These are phyloP conservation scores for Wickerhamomyces chambardii DNA, from an alignment of 805 yeast species.

Conservation along the genomic window DNA sequence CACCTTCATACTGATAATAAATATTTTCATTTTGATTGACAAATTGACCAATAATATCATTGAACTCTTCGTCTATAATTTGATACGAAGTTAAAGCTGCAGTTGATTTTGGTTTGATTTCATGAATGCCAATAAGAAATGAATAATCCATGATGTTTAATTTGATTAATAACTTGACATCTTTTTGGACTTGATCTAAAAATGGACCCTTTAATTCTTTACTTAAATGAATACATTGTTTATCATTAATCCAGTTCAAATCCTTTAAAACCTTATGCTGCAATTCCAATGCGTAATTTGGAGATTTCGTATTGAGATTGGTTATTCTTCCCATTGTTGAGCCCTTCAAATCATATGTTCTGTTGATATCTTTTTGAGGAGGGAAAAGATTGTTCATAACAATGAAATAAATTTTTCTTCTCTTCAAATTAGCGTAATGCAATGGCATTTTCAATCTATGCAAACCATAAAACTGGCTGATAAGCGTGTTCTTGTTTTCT, in stretches of 20 bases:
- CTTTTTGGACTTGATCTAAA: conserved; percentile 62
- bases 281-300: conserved; percentile 7
- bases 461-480: conserved; percentile 94
- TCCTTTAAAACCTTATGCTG: conserved; percentile 62
- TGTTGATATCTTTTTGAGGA: conserved; percentile 79
- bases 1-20: conserved; percentile 80
- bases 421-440: conserved; percentile 20
- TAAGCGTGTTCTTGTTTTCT: conserved; percentile 76
- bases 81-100: too few relatives aligned
- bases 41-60: conserved; percentile 19
- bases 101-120: too few relatives aligned
- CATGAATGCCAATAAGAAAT: conserved; percentile 80
- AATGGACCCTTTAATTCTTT: conserved; percentile 55
- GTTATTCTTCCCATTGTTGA: conserved; percentile 78
- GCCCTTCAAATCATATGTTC: conserved; percentile 88
- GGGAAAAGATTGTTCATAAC: conserved; percentile 98
- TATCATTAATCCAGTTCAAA: conserved; percentile 72
- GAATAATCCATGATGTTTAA: conserved; percentile 96
- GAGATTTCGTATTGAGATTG: conserved; percentile 21
- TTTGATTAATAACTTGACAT: conserved; percentile 61
- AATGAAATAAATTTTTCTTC: conserved; percentile 79
- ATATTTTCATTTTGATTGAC: conserved; percentile 26
- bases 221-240: conserved; percentile 64
- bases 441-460: conserved; percentile 90
- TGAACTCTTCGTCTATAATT: background rate